These are phyloP conservation scores for Epichloe sp. DNA, from an alignment of 2,329 filamentous ascomycete species.

Conservation along the genomic window DNA sequence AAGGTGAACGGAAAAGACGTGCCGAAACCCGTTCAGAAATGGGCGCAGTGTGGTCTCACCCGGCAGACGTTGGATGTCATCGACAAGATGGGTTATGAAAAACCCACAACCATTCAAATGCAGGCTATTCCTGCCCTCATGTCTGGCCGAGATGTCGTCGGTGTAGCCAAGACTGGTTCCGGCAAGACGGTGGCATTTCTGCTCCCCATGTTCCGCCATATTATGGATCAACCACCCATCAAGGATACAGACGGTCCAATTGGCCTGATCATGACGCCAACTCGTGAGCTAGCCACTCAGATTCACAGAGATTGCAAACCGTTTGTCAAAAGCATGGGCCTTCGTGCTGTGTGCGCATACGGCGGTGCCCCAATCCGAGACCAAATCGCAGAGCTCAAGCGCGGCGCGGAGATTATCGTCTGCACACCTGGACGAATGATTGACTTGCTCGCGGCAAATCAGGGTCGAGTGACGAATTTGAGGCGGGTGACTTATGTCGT, in stretches of 20 bases:
- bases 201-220: constrained; percentile 94
- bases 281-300: constrained; percentile 83
- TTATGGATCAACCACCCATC: constrained; percentile 79
- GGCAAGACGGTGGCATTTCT: constrained; percentile 95
- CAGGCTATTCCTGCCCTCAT: constrained; percentile 92
- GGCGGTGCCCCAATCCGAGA: constrained; percentile 94
- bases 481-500: constrained; percentile 86
- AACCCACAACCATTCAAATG: constrained; percentile 85
- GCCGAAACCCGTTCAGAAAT: constrained; percentile 89
- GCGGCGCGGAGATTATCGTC: constrained; percentile 87
- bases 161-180: constrained; percentile 93
- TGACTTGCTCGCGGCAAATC: constrained; percentile 84
- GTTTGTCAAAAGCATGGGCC: constrained; percentile 73
- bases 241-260: constrained; percentile 80
- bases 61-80: constrained; percentile 80
- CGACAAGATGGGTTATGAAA: constrained; percentile 67
- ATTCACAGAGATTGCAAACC: constrained; percentile 93
- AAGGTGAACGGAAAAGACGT: constrained; percentile 82
- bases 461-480: constrained; percentile 86
- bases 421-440: constrained; percentile 94
- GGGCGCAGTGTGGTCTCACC: constrained; percentile 87
- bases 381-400: constrained; percentile 91
- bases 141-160: constrained; percentile 90
- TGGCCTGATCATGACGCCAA: constrained; percentile 82
- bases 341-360: constrained; percentile 85